These are phyloP conservation scores for Talaromyces sp. DNA, from an alignment of 2,329 filamentous ascomycete genomes.

Conservation along the genomic window DNA sequence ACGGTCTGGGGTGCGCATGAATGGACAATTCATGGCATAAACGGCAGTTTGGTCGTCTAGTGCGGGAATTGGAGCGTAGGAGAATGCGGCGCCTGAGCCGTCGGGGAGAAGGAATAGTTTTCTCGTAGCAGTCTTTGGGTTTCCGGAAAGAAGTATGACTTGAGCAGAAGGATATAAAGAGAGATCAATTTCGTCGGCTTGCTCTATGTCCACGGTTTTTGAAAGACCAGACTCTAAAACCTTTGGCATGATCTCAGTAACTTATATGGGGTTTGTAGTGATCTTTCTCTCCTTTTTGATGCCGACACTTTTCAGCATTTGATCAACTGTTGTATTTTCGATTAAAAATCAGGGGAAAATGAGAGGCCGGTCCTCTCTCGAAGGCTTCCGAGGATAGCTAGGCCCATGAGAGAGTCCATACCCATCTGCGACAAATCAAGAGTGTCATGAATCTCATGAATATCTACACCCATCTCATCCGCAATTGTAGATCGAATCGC, in stretches of 20 bases:
- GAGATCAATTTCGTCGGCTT: not conserved
- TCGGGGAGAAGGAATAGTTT: conserved; percentile 39
- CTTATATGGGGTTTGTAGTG: not conserved
- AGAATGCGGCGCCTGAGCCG: conserved; percentile 41
- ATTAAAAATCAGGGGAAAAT: not conserved
- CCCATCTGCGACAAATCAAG: not conserved
- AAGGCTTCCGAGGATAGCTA: not conserved
- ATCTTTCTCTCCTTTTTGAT: not conserved
- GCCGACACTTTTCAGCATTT: not conserved
- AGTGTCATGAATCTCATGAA: not conserved
- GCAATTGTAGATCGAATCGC: not conserved
- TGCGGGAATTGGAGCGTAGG: conserved; percentile 37
- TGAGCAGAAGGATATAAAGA: not conserved
- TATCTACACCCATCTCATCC: not conserved
- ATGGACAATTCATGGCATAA: conserved; percentile 39
- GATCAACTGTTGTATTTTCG: not conserved
- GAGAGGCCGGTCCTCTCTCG: not conserved
- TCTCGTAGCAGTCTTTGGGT: conserved; percentile 34
- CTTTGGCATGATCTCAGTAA: not conserved
- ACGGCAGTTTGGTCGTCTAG: conserved; percentile 33
- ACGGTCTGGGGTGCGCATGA: conserved; percentile 35
- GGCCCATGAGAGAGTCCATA: not conserved
- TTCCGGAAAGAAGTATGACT: conserved; percentile 32
- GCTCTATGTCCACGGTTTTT: not conserved
- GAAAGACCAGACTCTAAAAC: not conserved